phyloP scores from a whole-genome alignment of 2,329 filamentous ascomycete species.

The Neoascochyta sp. region DNA sequence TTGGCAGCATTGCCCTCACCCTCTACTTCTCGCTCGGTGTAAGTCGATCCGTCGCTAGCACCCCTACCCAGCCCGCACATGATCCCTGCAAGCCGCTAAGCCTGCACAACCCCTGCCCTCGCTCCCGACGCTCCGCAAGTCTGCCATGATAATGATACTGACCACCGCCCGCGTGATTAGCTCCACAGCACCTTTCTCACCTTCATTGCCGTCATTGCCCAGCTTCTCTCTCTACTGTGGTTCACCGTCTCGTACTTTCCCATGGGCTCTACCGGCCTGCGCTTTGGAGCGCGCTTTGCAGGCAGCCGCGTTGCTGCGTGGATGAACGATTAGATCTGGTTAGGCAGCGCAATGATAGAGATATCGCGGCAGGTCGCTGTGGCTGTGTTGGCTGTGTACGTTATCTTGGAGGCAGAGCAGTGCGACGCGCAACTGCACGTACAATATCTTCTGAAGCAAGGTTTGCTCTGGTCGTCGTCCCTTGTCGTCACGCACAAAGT shows the following conservation, averaged over 20 bases:
- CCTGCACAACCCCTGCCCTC: slow-evolving; percentile 21
- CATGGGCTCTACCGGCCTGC: slow-evolving; percentile 86
- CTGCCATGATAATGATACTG: slow-evolving; percentile 34
- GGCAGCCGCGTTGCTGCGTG: slow-evolving; percentile 79
- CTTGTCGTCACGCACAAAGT: slow-evolving; percentile 4
- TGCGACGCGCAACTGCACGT: too few relatives aligned
- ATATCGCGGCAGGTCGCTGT: too few relatives aligned
- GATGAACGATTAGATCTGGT: slow-evolving; percentile 70
- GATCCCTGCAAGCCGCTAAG: slow-evolving; percentile 15
- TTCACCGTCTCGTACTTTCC: slow-evolving; percentile 97
- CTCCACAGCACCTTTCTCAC: slow-evolving; percentile 82
- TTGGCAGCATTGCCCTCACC: slow-evolving; percentile 85
- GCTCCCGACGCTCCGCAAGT: slow-evolving; percentile 23
- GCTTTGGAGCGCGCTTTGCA: slow-evolving; percentile 82
- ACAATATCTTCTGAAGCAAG: slow-evolving; percentile 3
- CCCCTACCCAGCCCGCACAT: too few relatives aligned
- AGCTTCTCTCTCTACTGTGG: slow-evolving; percentile 81
- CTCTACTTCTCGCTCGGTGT: slow-evolving; percentile 91
- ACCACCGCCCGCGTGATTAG: slow-evolving; percentile 36
- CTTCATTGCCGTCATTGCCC: slow-evolving; percentile 75
- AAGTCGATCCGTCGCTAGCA: slow-evolving; percentile 47
- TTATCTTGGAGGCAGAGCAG: slow-evolving; percentile 3
- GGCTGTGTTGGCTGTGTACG: slow-evolving; percentile 3
- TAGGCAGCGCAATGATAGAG: background rate
- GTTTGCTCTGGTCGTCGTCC: slow-evolving; percentile 1